Evolutionary conservation across 2,329 filamentous ascomycete genomes (phyloP), one percentile per base, ranked within the genome.

Genomic region (Metarhizium album): DNA sequence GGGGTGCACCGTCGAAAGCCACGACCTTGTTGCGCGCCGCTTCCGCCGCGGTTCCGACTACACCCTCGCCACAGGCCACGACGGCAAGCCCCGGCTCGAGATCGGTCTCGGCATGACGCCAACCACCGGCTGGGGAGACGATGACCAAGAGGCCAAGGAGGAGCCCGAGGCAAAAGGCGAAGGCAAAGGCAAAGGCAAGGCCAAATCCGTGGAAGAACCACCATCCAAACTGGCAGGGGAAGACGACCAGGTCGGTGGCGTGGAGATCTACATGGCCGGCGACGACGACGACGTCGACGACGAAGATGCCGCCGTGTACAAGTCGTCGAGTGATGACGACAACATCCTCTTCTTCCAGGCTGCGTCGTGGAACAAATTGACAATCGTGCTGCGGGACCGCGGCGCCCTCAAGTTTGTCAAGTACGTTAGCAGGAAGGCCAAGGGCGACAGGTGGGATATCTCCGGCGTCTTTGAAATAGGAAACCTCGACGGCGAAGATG

Each of bases 381-480:
- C 85, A 56, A 81, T 98, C 57, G 93, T 97, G 31, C 72, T 97
- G 58, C 79, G 93, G 52, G 93, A 98, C 64, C 82, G 80, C 58
- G 90, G 88, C 14, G 85, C 86, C 14, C 74, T 98, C 63, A 84
- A 88, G 65, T 98, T 98, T 64, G 90, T 97, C 62, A 98, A 97
- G 74, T 98, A 97, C 66, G 86, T 98, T 22, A 94, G 86, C 67
- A 76, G 76, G 53, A 80, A 77, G 47, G 93, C 93, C 7, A 80
- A 80, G 62, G 93, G 93, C 1, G 93, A 97, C 69, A 78, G 93
- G 42, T 97, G 90, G 89, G 93, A 98, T 70, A 75, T 97, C 47
- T 84, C 82, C 45, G 93, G 83, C 1, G 82, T 82, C 33, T 88
- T 87, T 65, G 87, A 84, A 23, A 84, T 95, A 31, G 77, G 78